Conservation (phyloP, 1,139 yeast genomes). For the Lodderomyces oxycetoniae region DNA sequence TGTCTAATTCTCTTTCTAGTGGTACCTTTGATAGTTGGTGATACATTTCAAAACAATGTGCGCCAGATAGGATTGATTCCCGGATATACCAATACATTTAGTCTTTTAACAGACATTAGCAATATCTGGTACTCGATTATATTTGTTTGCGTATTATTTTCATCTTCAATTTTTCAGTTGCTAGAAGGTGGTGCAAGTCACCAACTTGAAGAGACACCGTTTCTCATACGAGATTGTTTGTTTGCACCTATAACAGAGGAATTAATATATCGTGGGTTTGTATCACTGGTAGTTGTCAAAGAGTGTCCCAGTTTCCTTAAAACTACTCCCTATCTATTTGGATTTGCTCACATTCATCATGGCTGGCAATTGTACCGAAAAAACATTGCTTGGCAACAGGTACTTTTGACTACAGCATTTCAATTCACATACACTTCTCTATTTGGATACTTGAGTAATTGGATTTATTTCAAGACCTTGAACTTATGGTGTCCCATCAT, state of each 20-base stretch:
- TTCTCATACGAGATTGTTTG: conserved; percentile 54
- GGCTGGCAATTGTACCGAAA: conserved; percentile 49
- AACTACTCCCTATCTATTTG: conserved; percentile 69
- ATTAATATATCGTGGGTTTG: conserved; percentile 64
- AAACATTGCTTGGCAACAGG: conserved; percentile 22
- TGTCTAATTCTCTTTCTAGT: conserved; percentile 25
- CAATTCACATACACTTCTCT: conserved; percentile 72
- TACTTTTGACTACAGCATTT: conserved; percentile 40
- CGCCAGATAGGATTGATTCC: conserved; percentile 26
- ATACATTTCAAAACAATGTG: conserved; percentile 14
- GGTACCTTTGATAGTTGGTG: conserved; percentile 21
- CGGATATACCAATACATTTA: conserved; percentile 20
- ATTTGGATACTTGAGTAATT: conserved; percentile 75
- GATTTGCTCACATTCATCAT: conserved; percentile 90
- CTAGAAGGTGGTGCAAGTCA: conserved; percentile 6
- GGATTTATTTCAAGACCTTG: conserved; percentile 44
- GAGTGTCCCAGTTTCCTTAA: conserved; percentile 11
- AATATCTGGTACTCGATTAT: conserved; percentile 23
- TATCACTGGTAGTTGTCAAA: conserved; percentile 24
- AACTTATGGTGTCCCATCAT: conserved; percentile 60
- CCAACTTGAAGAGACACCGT: not conserved
- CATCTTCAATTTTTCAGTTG: conserved; percentile 56
- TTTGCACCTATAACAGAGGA: conserved; percentile 92
- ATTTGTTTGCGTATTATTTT: conserved; percentile 43
- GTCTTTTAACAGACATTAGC: conserved; percentile 20